Base-by-base conservation (phyloP, 176 grass and related monocot genomes). In the Dendrocalamus sinicus region DNA sequence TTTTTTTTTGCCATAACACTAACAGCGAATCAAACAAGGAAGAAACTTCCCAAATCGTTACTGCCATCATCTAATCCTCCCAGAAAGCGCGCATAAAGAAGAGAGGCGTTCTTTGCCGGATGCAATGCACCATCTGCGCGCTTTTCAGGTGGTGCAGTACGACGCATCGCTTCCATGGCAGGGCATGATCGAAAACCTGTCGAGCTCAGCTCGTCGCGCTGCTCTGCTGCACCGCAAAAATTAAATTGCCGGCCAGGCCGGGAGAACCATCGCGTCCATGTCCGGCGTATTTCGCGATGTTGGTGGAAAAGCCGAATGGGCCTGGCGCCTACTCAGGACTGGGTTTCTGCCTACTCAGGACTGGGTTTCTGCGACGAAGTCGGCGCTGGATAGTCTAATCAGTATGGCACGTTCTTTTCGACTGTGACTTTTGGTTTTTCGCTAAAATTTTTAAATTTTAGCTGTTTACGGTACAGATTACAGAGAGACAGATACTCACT, bases 81-180 rank as follows among this genome's bases (percentile, higher is more conserved):
- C 16, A 0, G 28, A 66, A 66, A 35, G 28, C 37, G 26, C 12
- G 62, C 20, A 17, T 11, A 4, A 15, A 43, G 43, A 23, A 77
- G 74, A 14, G 74, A 77, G 35, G 2, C 8, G 16, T 7, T 48
- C 72, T 54, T 3, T 1, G 50, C 16, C 28, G 39, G 28, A 75
- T 37, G 50, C 26, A 22, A 11, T 20, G 72, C 28, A 54, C 20
- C 50, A 37, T 55, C 50, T 12, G 72, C 32, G 12, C 73, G 32
- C 50, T 65, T 74, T 76, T 54, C 47, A 84, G 83, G 59, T 67
- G 72, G 39, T 14, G 44, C 70, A 30, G 26, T 55, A 62, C 11
- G 59, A 13, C 16, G 26, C 78, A 51, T 62, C 69, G 81, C 23
- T 48, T 83, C 41, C 41, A 48, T 46, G 24, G 28, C 72, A 65